Evolutionary conservation across 108 stramenopile genomes (phyloP).

Genomic region (Cyclostephanos tholiformis): DNA sequence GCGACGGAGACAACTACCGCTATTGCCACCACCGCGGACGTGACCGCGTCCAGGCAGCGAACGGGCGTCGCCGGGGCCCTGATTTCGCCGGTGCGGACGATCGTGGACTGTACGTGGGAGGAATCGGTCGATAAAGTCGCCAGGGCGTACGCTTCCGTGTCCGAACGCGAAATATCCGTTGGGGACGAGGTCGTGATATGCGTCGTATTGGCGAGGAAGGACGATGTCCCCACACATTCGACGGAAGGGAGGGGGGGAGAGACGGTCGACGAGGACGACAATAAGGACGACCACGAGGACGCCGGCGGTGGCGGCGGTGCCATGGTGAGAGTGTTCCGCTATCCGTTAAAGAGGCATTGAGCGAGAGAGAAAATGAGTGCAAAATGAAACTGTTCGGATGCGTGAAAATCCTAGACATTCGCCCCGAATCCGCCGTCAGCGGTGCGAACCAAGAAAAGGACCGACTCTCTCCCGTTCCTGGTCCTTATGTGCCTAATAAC

Average conservation of each 20-base stretch:
- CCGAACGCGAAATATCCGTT: conserved; percentile 85
- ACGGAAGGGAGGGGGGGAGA: neutral
- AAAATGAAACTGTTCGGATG: too few species aligned
- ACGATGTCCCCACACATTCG: neutral
- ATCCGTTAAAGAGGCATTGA: conserved; percentile 31
- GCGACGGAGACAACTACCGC: conserved; percentile 8
- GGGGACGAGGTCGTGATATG: conserved; percentile 82
- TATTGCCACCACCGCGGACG: conserved; percentile 8
- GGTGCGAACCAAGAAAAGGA: too few species aligned
- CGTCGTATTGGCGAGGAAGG: conserved; percentile 26
- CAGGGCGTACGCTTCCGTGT: conserved; percentile 72
- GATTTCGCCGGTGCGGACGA: conserved; percentile 37
- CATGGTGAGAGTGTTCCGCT: conserved; percentile 22
- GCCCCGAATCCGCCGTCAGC: too few species aligned
- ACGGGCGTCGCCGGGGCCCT: conserved; percentile 47
- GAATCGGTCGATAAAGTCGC: conserved; percentile 66
- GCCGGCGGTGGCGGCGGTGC: neutral
- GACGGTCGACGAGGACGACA: neutral
- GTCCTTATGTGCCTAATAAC: neutral
- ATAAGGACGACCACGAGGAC: neutral
- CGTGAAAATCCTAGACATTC: too few species aligned
- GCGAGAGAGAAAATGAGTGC: too few species aligned
- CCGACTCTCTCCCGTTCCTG: neutral
- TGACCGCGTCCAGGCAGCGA: conserved; percentile 45
- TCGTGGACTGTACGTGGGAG: conserved; percentile 61